Base-by-base conservation (phyloP, 2,329 filamentous ascomycete genomes). In the Penicillium decumbens region DNA sequence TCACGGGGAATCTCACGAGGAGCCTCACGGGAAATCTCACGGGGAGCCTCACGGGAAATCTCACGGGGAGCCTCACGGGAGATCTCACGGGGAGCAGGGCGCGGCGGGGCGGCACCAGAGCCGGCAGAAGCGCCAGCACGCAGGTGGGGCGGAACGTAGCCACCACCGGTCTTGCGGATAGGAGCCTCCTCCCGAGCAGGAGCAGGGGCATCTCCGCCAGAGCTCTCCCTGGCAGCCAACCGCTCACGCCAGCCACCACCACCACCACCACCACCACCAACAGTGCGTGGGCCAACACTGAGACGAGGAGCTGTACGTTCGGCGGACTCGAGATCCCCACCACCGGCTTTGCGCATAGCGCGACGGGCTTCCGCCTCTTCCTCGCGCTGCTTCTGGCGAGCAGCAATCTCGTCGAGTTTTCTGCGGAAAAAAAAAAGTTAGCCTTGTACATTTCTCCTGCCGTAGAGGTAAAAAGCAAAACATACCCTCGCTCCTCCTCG, bases 351-450 rank as follows among this genome's bases (percentile, higher is more conserved):
- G 70, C 82, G 82, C 51, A 79, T 84, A 64, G 79, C 82, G 69
- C 81, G 82, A 61, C 87, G 83, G 58, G 86, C 87, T 72, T 91
- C 83, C 13, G 89, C 91, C 70, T 95, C 91, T 62, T 93, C 90
- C 71, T 95, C 91, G 69, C 88, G 84, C 66, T 89, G 82, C 61
- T 82, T 83, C 73, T 96, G 92, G 60, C 74, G 75, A 51, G 75
- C 75, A 39, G 82, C 82, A 42, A 76, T 75, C 59, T 84, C 83
- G 65, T 84, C 83, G 55, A 82, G 75, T 69, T 79, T 81, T 61
- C 81, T 84, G 53, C 55, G 52, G 15, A 18, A 18, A 42, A 10
- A 7, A 58, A 49, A 18, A 53, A 54, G 63, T 76, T 68, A 77
- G 67, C 57, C 51, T n/a, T 35, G n/a, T 24, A 15, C 28, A 15